Evolutionary conservation across 305 asterid species (phyloP).

Genomic region (Andrographis paniculata): DNA sequence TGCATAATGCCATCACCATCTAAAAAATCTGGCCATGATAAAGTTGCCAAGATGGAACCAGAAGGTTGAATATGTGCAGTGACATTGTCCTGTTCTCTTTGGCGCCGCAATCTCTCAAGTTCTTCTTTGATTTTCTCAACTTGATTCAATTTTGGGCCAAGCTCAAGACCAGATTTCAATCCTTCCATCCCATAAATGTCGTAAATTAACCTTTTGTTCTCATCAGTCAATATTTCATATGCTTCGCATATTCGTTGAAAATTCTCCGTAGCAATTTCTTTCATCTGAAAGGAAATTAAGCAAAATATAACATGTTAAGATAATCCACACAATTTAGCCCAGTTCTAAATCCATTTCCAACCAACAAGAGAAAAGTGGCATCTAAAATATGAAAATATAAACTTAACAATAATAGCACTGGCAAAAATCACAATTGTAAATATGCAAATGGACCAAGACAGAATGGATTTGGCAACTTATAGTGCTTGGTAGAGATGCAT

Average conservation of each 20-base stretch:
- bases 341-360: no score
- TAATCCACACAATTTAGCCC: no score
- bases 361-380: no score
- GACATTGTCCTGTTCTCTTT: conserved; percentile 60
- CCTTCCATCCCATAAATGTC: conserved; percentile 99
- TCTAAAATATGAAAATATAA: not conserved
- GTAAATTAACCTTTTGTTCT: conserved; percentile 66
- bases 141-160: conserved; percentile 73
- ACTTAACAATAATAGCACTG: no score
- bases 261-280: conserved; percentile 92
- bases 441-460: not conserved
- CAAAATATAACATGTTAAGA: conserved; percentile 12
- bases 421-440: no score
- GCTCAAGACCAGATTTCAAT: conserved; percentile 83
- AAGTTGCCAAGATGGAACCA: conserved; percentile 70
- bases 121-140: conserved; percentile 90
- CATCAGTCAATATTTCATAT: conserved; percentile 85
- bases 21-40: conserved; percentile 66
- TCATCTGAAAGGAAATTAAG: conserved; percentile 53
- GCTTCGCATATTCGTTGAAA: conserved; percentile 97
- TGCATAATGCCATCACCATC: conserved; percentile 88
- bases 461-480: conserved; percentile 5
- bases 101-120: conserved; percentile 72
- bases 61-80: conserved; percentile 57
- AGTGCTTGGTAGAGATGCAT: conserved; percentile 6